Conservation (phyloP, 1,139 yeast species). For the Protomyces inouyei region DNA sequence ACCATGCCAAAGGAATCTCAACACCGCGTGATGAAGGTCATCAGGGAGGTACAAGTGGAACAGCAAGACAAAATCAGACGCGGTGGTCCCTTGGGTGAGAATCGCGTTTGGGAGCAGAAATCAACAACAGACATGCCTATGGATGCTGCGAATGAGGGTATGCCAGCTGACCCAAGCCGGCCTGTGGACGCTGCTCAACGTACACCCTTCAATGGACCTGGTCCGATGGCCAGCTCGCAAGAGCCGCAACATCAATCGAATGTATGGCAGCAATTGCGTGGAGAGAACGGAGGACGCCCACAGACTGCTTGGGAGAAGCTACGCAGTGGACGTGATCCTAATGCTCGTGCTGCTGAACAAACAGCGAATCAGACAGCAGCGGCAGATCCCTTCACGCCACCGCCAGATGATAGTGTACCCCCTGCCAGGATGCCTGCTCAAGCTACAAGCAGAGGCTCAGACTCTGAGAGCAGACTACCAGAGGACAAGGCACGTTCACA, state of each 20-base stretch:
- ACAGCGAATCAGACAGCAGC: background rate
- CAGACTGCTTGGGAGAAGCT: slow-evolving; percentile 24
- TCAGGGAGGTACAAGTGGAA: slow-evolving; percentile 23
- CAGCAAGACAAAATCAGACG: slow-evolving; percentile 15
- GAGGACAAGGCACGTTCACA: slow-evolving; percentile 5
- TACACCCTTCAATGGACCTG: slow-evolving; percentile 5
- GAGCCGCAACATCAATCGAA: background rate
- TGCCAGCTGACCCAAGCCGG: background rate
- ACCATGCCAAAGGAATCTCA: slow-evolving; percentile 14
- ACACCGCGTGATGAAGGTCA: slow-evolving; percentile 9
- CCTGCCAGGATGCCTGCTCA: background rate
- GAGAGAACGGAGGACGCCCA: slow-evolving; percentile 6
- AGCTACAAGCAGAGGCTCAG: background rate
- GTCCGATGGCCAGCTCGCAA: background rate
- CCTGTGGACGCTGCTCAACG: background rate
- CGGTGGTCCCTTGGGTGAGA: slow-evolving; percentile 3
- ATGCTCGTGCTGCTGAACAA: background rate
- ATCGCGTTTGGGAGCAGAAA: slow-evolving; percentile 11
- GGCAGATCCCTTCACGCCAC: background rate
- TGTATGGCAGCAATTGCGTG: slow-evolving; percentile 24
- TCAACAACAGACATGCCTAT: background rate
- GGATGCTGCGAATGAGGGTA: background rate
- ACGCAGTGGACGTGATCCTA: slow-evolving; percentile 1
- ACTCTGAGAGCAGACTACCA: background rate
- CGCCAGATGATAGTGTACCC: too few species aligned